Conservation (phyloP, 2,329 filamentous ascomycete species). For the Talaromyces sp. region DNA sequence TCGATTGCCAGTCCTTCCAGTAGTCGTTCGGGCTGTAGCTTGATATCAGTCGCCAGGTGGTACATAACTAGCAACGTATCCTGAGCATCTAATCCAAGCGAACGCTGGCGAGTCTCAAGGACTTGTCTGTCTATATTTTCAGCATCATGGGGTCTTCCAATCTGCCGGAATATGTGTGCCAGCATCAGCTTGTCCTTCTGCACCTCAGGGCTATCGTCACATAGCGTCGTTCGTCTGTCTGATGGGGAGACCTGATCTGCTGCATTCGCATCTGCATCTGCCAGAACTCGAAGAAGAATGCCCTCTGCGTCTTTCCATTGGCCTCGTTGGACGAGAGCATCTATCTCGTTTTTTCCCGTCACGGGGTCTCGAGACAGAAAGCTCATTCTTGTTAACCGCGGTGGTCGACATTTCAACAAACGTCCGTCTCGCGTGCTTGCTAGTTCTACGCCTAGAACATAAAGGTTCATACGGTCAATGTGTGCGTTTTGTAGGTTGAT, state of each 20-base stretch:
- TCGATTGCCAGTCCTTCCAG: slow-evolving; percentile 15
- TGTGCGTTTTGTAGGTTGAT: not conserved
- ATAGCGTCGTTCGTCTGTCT: not conserved
- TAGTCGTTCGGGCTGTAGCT: slow-evolving; percentile 10
- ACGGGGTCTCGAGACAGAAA: slow-evolving; percentile 18
- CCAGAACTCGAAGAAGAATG: slow-evolving; percentile 13
- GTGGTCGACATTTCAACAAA: slow-evolving; percentile 17
- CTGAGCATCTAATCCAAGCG: slow-evolving; percentile 9
- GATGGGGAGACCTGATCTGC: not conserved
- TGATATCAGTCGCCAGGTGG: slow-evolving; percentile 15
- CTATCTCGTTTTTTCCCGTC: slow-evolving; percentile 16
- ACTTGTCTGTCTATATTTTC: slow-evolving; percentile 12
- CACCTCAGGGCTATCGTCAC: slow-evolving; percentile 11
- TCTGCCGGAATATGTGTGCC: slow-evolving; percentile 17
- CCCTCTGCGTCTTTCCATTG: slow-evolving; percentile 19
- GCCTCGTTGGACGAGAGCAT: slow-evolving; percentile 13
- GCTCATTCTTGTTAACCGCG: slow-evolving; percentile 17
- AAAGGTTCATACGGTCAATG: not conserved
- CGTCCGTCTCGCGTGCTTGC: slow-evolving; percentile 6
- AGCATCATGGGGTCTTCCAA: slow-evolving; percentile 15
- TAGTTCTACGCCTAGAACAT: slow-evolving; percentile 15
- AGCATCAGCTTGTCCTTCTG: slow-evolving; percentile 19
- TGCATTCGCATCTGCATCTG: not conserved
- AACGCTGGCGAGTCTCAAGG: slow-evolving; percentile 11
- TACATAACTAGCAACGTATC: slow-evolving; percentile 16